These are phyloP conservation scores for Arthrobotrys sphaeroides DNA, from an alignment of 2,329 filamentous ascomycete species.

Conservation along the genomic window DNA sequence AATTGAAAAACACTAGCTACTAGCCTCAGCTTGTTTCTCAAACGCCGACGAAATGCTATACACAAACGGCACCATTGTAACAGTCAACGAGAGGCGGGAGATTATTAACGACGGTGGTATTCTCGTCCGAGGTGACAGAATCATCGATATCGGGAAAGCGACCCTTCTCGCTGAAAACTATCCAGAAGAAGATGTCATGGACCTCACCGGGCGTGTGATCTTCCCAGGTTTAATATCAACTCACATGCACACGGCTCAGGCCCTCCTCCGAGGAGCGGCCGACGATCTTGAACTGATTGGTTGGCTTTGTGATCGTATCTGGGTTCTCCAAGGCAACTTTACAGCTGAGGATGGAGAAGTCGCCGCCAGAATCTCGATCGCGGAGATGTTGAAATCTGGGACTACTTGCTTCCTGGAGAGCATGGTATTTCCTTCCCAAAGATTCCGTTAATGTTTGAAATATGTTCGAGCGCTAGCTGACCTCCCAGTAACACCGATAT, in stretches of 20 bases:
- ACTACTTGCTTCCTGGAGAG: slow-evolving; percentile 67
- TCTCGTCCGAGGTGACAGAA: slow-evolving; percentile 61
- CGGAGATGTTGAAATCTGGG: slow-evolving; percentile 66
- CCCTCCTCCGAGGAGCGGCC: slow-evolving; percentile 64
- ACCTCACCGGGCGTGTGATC: slow-evolving; percentile 63
- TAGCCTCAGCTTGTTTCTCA: too few relatives aligned
- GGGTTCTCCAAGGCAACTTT: slow-evolving; percentile 64
- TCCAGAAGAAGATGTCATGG: slow-evolving; percentile 58
- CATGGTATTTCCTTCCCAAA: slow-evolving; percentile 61
- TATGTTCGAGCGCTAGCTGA: slow-evolving; percentile 13
- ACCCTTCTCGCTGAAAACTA: slow-evolving; percentile 59
- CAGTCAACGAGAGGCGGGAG: slow-evolving; percentile 63
- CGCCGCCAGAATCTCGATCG: slow-evolving; percentile 65
- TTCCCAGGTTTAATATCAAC: slow-evolving; percentile 66
- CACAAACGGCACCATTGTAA: slow-evolving; percentile 66
- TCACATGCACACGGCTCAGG: slow-evolving; percentile 66
- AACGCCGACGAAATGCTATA: slow-evolving; percentile 64
- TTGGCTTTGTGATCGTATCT: slow-evolving; percentile 67
- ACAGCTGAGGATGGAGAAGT: slow-evolving; percentile 65
- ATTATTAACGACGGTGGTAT: slow-evolving; percentile 65
- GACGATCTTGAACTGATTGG: slow-evolving; percentile 66
- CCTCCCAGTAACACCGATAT: slow-evolving; percentile 39
- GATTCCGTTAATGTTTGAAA: neutral
- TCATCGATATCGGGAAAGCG: slow-evolving; percentile 64
- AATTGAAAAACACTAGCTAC: too few relatives aligned